phyloP scores from a whole-genome alignment of 805 yeast species.

The Pichia eremophila region DNA sequence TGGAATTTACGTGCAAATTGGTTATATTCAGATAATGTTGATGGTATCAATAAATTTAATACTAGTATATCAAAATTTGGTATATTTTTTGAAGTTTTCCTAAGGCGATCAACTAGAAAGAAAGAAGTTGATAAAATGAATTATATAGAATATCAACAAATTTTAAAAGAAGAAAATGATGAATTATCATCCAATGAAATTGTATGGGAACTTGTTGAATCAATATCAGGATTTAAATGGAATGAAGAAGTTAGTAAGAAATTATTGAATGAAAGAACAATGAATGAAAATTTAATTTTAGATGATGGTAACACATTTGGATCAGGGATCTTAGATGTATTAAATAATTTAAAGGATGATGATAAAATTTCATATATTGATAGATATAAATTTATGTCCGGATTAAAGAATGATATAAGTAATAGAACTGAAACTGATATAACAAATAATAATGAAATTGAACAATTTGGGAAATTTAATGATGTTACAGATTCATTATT shows the following conservation, averaged over 20 bases:
- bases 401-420: neutral
- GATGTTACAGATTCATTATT: conserved; percentile 5
- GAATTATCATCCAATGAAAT: neutral
- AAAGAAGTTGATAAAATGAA: neutral
- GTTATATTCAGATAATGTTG: conserved; percentile 3
- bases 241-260: neutral
- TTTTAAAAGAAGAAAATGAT: conserved; percentile 1
- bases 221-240: conserved; percentile 7
- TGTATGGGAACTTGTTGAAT: conserved; percentile 4
- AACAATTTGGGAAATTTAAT: neutral
- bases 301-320: conserved; percentile 2
- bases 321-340: conserved; percentile 3
- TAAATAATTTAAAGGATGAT: conserved; percentile 2
- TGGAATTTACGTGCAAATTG: conserved; percentile 2
- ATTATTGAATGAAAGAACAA: neutral
- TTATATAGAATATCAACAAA: neutral
- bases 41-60: conserved; percentile 9
- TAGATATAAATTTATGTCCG: neutral
- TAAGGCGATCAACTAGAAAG: conserved; percentile 4
- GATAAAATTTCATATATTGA: neutral
- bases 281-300: neutral
- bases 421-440: neutral
- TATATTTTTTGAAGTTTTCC: conserved; percentile 9
- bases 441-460: neutral
- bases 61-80: conserved; percentile 6